A percentile compares a stretch with the other conserved stretches of the same genome.
phyloP scores from a whole-genome alignment of 2,329 filamentous ascomycete genomes.

The Stachybotrys elegans region DNA sequence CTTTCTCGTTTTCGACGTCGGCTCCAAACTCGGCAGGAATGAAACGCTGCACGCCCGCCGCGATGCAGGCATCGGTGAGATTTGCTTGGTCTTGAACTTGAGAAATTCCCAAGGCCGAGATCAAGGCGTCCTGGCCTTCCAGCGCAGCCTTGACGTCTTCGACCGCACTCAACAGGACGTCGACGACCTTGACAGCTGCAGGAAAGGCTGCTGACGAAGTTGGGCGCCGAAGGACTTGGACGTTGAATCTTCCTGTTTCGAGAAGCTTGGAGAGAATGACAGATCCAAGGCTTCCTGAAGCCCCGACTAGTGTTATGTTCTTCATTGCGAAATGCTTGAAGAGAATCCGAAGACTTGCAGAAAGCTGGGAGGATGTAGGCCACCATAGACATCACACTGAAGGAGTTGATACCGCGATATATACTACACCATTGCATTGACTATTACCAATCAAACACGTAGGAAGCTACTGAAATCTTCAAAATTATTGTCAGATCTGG shows the following conservation, averaged over 20 bases:
- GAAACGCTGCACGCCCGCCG: not conserved
- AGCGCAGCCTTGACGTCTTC: not conserved
- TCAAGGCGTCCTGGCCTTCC: not conserved
- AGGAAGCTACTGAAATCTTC: too few relatives aligned
- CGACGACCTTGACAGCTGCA: not conserved
- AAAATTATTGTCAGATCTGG: too few relatives aligned
- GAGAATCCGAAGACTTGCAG: too few relatives aligned
- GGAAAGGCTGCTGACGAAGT: not conserved
- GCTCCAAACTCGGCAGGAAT: not conserved
- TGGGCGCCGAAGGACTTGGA: not conserved
- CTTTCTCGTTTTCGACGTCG: not conserved
- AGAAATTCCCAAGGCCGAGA: not conserved
- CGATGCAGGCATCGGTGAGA: not conserved
- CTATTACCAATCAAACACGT: too few relatives aligned
- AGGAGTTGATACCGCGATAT: too few relatives aligned
- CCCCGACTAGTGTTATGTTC: slow-evolving; percentile 20
- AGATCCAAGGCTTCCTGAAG: slow-evolving; percentile 15
- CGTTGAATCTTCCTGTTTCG: not conserved
- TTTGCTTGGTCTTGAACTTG: not conserved
- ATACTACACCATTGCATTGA: not conserved
- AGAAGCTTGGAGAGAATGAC: not conserved
- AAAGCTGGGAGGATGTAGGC: too few relatives aligned
- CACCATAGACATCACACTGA: too few relatives aligned
- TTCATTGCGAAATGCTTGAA: slow-evolving; percentile 13
- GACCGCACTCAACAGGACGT: not conserved